Evolutionary conservation across 768 basidiomycete species (phyloP).

Genomic region (Pleurotus cornucopiae): DNA sequence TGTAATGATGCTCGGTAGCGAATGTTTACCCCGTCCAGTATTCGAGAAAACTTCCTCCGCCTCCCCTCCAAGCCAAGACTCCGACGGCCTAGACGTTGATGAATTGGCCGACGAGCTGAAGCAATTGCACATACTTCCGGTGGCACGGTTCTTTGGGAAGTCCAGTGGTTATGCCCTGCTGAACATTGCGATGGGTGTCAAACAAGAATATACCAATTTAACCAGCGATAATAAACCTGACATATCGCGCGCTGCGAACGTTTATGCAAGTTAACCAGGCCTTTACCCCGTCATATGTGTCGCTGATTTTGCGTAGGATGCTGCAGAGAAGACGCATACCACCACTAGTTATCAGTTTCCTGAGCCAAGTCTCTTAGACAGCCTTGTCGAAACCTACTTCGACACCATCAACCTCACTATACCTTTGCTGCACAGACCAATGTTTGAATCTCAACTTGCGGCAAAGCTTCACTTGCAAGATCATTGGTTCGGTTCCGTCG

Average conservation of each 20-base stretch:
- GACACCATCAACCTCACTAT: constrained; percentile 45
- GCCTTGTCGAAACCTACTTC: constrained; percentile 67
- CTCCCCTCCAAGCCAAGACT: constrained; percentile 6
- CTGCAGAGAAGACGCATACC: too few relatives aligned
- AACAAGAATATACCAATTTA: constrained; percentile 45
- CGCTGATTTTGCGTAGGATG: too few relatives aligned
- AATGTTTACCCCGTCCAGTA: not conserved
- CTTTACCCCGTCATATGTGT: too few relatives aligned
- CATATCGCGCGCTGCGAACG: too few relatives aligned
- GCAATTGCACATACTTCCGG: constrained; percentile 28
- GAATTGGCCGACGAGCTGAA: constrained; percentile 33
- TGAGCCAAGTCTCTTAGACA: constrained; percentile 40
- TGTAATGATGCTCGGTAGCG: not conserved
- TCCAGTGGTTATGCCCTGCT: constrained; percentile 53
- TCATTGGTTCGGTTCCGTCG: constrained; percentile 48
- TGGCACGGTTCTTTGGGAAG: constrained; percentile 50
- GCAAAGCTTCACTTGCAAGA: constrained; percentile 50
- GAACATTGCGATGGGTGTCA: constrained; percentile 52
- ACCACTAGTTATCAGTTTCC: constrained; percentile 32
- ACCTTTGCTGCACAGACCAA: constrained; percentile 71
- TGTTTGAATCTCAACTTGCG: constrained; percentile 49
- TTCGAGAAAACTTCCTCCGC: not conserved
- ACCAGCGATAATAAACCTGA: too few relatives aligned
- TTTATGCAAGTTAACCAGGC: too few relatives aligned
- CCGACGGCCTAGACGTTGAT: constrained; percentile 15